phyloP scores from a whole-genome alignment of 192 early-diverging fungal species.

The Lunasporangiospora selenospora region DNA sequence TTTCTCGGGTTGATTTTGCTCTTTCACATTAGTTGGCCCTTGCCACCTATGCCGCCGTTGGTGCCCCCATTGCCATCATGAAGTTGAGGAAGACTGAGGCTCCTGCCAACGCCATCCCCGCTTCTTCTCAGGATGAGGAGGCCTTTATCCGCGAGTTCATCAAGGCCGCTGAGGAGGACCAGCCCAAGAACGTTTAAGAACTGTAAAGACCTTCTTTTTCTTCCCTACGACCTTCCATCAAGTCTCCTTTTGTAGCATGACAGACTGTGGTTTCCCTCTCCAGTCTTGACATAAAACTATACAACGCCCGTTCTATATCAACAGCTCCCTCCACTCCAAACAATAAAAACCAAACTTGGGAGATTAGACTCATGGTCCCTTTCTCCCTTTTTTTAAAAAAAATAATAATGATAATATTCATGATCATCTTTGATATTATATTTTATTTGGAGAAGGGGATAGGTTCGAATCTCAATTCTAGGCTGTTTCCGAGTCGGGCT shows the following conservation, averaged over 20 bases:
- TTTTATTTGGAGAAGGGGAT: too few species aligned
- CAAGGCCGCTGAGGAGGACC: slow-evolving; percentile 46
- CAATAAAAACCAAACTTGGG: too few species aligned
- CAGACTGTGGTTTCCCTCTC: too few species aligned
- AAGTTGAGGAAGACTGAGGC: slow-evolving; percentile 38
- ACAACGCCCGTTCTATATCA: background rate
- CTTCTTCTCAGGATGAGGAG: slow-evolving; percentile 47
- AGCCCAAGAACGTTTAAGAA: slow-evolving; percentile 41
- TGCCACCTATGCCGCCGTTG: slow-evolving; percentile 46
- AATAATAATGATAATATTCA: too few species aligned
- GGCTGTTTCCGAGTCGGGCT: too few species aligned
- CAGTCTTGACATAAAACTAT: background rate
- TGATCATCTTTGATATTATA: too few species aligned
- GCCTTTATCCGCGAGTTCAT: slow-evolving; percentile 49
- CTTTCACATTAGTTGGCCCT: slow-evolving; percentile 28
- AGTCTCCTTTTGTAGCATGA: too few species aligned
- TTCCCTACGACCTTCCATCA: too few species aligned
- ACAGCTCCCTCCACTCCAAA: background rate
- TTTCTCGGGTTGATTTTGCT: too few species aligned
- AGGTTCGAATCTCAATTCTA: too few species aligned
- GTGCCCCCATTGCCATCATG: slow-evolving; percentile 19
- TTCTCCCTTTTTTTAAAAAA: too few species aligned
- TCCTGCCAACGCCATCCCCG: slow-evolving; percentile 30
- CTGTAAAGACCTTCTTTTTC: background rate
- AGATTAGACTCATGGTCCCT: too few species aligned